Evolutionary conservation across 805 yeast genomes (phyloP).

Genomic region (Yarrowia sp.): DNA sequence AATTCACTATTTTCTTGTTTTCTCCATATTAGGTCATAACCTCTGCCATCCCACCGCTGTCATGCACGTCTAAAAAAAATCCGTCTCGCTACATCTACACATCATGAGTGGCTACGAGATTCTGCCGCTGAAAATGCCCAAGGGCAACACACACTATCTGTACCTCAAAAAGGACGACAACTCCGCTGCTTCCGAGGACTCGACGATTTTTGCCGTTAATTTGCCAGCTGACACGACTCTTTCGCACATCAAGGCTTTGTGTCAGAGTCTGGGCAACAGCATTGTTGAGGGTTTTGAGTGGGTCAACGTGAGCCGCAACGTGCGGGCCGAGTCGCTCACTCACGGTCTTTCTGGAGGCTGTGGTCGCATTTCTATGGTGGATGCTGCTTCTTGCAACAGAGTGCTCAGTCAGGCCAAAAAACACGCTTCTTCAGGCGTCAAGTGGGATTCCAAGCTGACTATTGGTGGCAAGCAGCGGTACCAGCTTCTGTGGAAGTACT

Average conservation of each 20-base stretch:
- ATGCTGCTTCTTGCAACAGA: conserved; percentile 60
- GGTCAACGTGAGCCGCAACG: conserved; percentile 35
- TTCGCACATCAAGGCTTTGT: conserved; percentile 53
- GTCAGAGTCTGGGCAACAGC: conserved; percentile 50
- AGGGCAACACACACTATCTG: conserved; percentile 51
- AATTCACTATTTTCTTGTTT: too few species aligned
- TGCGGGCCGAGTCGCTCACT: conserved; percentile 24
- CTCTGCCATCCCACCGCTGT: background rate
- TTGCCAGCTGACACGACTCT: conserved; percentile 63
- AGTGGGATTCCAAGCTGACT: conserved; percentile 40
- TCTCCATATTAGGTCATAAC: background rate
- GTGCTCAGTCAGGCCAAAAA: conserved; percentile 65
- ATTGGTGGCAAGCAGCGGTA: conserved; percentile 32
- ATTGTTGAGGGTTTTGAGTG: conserved; percentile 34
- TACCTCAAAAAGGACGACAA: conserved; percentile 58
- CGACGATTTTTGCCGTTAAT: conserved; percentile 73
- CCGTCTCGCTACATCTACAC: background rate
- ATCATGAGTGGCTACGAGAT: conserved; percentile 20
- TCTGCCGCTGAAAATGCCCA: conserved; percentile 26
- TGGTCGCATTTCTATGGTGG: conserved; percentile 72
- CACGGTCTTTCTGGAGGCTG: conserved; percentile 34
- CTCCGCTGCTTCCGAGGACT: conserved; percentile 40
- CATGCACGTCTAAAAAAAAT: background rate
- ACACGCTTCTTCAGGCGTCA: conserved; percentile 34
- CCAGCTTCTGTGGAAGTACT: conserved; percentile 23